Base-by-base conservation (phyloP, 805 yeast species). In the Pichia paraexigua region DNA sequence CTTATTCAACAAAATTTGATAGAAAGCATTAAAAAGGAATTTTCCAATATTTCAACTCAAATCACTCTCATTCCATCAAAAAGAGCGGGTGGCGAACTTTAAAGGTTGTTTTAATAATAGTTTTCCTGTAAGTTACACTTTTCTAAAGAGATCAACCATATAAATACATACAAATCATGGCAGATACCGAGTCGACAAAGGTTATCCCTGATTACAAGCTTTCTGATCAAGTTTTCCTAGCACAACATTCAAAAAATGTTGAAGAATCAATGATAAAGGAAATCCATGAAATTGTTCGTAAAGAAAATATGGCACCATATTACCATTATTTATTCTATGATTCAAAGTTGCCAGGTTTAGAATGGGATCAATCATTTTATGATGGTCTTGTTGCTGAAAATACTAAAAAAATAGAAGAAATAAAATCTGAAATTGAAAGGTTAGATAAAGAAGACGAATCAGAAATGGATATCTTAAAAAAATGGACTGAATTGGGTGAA, bases 401-500 rank as follows among this genome's bases (percentile, higher is more conserved):
- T 65, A 78, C 75, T n/a, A 69, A 63, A 43, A 75, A 78, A 48
- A 75, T 86, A 28, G 68, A 56, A 63, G 77, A 63, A 69, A 80
- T 66, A 78, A 83, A 71, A 67, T 73, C 63, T 61, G 75, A 68
- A 73, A 79, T 77, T 52, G 74, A 71, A 48, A 79, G 71, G 56
- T 74, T 80, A 22, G 77, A 77, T 47, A 79, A 76, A 52, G 89
- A 82, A 52, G 87, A 83, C 54, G 97, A 91, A 66, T 95, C 96
- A 35, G 96, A 89, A 64, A 70, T 85, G 57, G 96, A 89, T 63
- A 77, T 82, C 40, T 82, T 90, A 10, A 83, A 82, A 55, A 81
- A 83, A 44, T 85, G 89, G 78, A 79, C 82, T 51, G 79, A 82
- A 61, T 78, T 94, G 30, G 97, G 96, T 37, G 95, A 91, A 64